Evolutionary conservation across 192 early-diverging fungal species (phyloP), one percentile per base, ranked within the genome.

Genomic region (Coemansia sp.): DNA sequence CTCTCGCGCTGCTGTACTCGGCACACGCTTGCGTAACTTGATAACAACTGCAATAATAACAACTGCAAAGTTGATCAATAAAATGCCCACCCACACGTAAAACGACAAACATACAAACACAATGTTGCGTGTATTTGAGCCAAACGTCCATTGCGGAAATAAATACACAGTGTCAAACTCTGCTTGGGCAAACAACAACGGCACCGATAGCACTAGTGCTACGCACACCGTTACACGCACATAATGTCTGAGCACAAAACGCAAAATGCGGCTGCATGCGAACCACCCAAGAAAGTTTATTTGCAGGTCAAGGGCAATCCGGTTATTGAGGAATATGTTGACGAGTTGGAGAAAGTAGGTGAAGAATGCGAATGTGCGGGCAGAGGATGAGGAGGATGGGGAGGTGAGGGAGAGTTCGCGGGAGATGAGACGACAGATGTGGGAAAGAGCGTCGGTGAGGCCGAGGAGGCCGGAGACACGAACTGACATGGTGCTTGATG

Each of bases 401-500:
- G 31, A 12, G 14, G 69, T 57, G 19, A 54, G 49, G 5, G 69
- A 62, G 14, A 78, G 75, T 56, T 78, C 75, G 22, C 75, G 75
- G 0, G 62, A 47, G 2, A 78, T 68, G 19, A 78, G 66, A 49
- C 68, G 69, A 31, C 62, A 52, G 66, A 78, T 59, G 31, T 78
- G 75, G 56, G 60, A 69, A 20, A 72, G 53, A 5, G 75, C 75
- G 40, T 72, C 66, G 63, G 66, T 59, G 12, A 78, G 69, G 15
- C 75, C 75, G 1, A 78, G 62, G 62, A 78, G 65, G 8, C 75
- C 75, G 5, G 69, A 72, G 8, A 78, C 75, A 5, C 75, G 75
- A 49, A 78, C 70, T 0, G 75, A 67, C 17, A 78, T 62, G 4
- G 75, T 65, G 53, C 71, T 47, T 1, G 75, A 69, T 1, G 62